phyloP scores from a whole-genome alignment of 1,284 basidiomycete genomes.

The Jaminaea rosea region DNA sequence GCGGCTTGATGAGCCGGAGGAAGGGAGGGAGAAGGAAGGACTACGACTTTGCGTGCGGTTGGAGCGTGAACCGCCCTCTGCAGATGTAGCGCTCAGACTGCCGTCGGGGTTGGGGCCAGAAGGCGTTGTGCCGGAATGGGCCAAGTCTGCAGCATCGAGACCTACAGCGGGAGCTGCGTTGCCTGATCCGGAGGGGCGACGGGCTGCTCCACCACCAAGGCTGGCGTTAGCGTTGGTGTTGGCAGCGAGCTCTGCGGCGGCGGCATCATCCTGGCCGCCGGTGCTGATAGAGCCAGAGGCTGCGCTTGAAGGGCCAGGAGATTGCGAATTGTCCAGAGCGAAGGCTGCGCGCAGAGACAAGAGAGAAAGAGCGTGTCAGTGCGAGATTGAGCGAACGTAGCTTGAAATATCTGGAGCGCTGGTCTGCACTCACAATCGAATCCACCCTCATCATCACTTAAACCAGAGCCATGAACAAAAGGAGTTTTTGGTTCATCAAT shows the following conservation, averaged over 20 bases:
- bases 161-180: slow-evolving; percentile 18
- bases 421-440: slow-evolving; percentile 17
- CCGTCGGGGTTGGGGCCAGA: too few relatives aligned
- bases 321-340: slow-evolving; percentile 20
- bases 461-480: slow-evolving; percentile 34
- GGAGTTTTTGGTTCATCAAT: slow-evolving; percentile 47
- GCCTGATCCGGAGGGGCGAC: not conserved
- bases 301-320: too few relatives aligned
- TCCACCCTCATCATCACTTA: slow-evolving; percentile 34
- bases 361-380: not conserved
- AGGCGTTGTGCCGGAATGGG: not conserved
- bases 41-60: slow-evolving; percentile 3
- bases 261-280: too few relatives aligned
- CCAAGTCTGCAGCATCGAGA: slow-evolving; percentile 26
- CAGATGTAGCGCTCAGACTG: too few relatives aligned
- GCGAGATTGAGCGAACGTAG: too few relatives aligned
- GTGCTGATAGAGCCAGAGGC: too few relatives aligned
- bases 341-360: slow-evolving; percentile 14
- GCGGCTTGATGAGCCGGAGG: slow-evolving; percentile 17
- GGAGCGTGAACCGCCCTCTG: not conserved
- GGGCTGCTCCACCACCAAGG: not conserved
- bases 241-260: slow-evolving; percentile 27
- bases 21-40: slow-evolving; percentile 31
- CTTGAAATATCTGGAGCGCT: too few relatives aligned
- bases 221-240: slow-evolving; percentile 38